phyloP scores from a whole-genome alignment of 2,329 filamentous ascomycete species.

The Colletotrichum musae region DNA sequence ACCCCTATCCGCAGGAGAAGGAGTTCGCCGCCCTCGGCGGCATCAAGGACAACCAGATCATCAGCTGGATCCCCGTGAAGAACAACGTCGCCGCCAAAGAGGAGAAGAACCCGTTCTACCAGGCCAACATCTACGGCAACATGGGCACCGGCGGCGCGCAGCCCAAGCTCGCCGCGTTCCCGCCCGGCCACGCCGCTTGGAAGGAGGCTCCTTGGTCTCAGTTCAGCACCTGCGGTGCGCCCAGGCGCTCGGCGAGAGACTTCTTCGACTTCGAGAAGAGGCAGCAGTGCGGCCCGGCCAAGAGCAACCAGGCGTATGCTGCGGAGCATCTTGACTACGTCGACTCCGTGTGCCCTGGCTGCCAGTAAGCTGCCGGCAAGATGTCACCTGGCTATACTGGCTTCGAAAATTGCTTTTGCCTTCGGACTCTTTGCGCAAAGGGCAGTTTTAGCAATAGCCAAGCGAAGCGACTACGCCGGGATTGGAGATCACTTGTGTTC shows the following conservation, averaged over 20 bases:
- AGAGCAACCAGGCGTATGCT: conserved; percentile 4
- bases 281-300: not conserved
- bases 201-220: not conserved
- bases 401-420: too few species aligned
- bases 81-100: not conserved
- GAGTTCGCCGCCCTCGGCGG: conserved; percentile 18
- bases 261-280: not conserved
- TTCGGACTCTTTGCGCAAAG: too few species aligned
- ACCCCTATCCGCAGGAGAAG: not conserved
- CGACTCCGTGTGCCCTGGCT: conserved; percentile 3
- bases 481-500: too few species aligned
- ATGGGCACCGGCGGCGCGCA: conserved; percentile 13
- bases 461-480: too few species aligned
- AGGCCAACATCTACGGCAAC: conserved; percentile 3
- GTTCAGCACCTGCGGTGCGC: not conserved
- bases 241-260: not conserved
- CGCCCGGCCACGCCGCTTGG: conserved; percentile 4
- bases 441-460: too few species aligned
- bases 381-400: not conserved
- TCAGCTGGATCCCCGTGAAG: conserved; percentile 6
- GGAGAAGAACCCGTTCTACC: not conserved
- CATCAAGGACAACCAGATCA: conserved; percentile 21
- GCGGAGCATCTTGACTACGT: conserved; percentile 10
- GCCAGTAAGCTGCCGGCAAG: not conserved
- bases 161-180: conserved; percentile 12